Evolutionary conservation across 2,329 filamentous ascomycete genomes (phyloP).

Genomic region (Metarhizium album): DNA sequence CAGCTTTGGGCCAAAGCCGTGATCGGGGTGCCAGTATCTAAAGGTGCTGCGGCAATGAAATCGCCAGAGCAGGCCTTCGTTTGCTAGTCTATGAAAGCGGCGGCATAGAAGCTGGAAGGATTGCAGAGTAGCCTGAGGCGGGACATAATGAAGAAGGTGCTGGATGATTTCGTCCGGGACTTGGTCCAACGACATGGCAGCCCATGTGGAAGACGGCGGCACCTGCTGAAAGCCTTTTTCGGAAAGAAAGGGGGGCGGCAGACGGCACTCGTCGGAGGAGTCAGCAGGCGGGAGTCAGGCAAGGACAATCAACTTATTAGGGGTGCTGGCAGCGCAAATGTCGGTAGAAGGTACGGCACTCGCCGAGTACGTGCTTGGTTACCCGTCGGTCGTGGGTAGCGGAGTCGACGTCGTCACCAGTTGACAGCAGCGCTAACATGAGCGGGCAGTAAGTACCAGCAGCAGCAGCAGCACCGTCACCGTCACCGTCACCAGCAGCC

Average conservation of each 20-base stretch:
- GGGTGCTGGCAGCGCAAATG: too few relatives aligned
- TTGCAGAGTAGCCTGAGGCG: slow-evolving; percentile 41
- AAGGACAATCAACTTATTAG: background rate
- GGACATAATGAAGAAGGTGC: slow-evolving; percentile 57
- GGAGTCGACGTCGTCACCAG: too few relatives aligned
- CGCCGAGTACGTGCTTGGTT: too few relatives aligned
- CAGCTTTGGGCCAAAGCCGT: slow-evolving; percentile 49
- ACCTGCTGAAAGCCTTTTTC: too few relatives aligned
- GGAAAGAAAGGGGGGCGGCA: background rate
- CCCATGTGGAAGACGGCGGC: slow-evolving; percentile 8
- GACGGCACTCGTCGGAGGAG: too few relatives aligned
- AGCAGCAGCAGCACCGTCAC: background rate
- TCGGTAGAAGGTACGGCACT: too few relatives aligned
- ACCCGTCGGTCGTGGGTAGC: too few relatives aligned
- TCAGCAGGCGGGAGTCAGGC: background rate
- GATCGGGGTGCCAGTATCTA: slow-evolving; percentile 61
- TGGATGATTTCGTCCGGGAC: slow-evolving; percentile 81
- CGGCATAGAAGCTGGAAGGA: slow-evolving; percentile 45
- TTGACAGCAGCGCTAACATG: background rate
- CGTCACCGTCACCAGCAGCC: too few relatives aligned
- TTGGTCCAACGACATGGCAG: slow-evolving; percentile 27
- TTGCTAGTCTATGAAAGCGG: slow-evolving; percentile 53
- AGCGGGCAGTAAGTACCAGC: background rate
- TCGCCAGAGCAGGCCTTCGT: slow-evolving; percentile 71
- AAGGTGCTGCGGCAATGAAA: slow-evolving; percentile 60